phyloP scores from a whole-genome alignment of 345 rosid genomes.

The Sapria himalayana region DNA sequence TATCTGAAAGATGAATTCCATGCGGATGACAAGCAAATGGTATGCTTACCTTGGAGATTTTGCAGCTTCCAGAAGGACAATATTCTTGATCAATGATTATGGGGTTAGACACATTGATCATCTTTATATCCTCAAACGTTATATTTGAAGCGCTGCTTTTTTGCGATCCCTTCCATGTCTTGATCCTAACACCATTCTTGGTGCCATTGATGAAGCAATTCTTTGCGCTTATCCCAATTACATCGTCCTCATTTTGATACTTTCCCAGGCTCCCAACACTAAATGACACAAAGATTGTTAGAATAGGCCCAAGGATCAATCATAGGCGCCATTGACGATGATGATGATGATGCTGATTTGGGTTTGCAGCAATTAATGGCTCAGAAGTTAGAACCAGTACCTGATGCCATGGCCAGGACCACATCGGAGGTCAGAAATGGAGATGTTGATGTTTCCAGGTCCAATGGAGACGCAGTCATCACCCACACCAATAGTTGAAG shows the following conservation, averaged over 20 bases:
- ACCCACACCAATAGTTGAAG: constrained; percentile 25
- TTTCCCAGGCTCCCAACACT: constrained; percentile 47
- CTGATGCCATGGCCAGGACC: constrained; percentile 59
- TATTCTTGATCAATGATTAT: constrained; percentile 34
- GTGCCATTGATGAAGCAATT: constrained; percentile 28
- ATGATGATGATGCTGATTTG: too few relatives aligned
- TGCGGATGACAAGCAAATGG: background rate
- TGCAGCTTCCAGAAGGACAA: constrained; percentile 21
- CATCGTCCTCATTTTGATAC: constrained; percentile 19
- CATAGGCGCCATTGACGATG: too few relatives aligned
- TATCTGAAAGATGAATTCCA: background rate
- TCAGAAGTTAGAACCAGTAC: constrained; percentile 4
- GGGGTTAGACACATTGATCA: constrained; percentile 36
- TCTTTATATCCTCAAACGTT: constrained; percentile 16
- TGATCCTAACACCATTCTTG: constrained; percentile 29
- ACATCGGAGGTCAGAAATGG: constrained; percentile 12
- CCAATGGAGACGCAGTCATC: constrained; percentile 46
- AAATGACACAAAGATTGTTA: background rate
- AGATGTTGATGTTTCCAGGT: constrained; percentile 22
- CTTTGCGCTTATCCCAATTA: constrained; percentile 14
- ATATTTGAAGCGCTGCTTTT: constrained; percentile 19
- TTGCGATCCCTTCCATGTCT: constrained; percentile 26
- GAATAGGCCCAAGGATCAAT: too few relatives aligned
- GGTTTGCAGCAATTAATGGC: background rate
- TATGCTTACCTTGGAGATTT: constrained; percentile 10